Evolutionary conservation across 352 stramenopile species (phyloP).

Genomic region (Phytophthora tentaculata): DNA sequence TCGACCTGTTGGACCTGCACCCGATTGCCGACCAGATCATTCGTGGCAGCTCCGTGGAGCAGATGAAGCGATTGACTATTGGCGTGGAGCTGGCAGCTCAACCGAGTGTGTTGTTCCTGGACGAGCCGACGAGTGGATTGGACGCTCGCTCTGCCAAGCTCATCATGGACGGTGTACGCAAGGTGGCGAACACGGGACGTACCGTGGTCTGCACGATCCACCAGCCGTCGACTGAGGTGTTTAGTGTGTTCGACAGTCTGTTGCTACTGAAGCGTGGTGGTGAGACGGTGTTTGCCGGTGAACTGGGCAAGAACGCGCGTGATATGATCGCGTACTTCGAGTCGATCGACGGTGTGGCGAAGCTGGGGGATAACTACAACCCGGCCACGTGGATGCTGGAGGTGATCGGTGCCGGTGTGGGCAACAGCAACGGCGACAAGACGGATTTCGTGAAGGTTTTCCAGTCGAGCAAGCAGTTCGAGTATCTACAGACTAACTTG

Average conservation of each 20-base stretch:
- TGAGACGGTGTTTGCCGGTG: conserved; percentile 55
- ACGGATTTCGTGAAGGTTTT: conserved; percentile 51
- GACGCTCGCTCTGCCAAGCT: no score
- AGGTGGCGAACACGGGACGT: conserved; percentile 74
- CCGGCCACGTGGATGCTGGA: conserved; percentile 56
- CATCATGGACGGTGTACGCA: conserved; percentile 17
- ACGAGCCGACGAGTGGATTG: no score
- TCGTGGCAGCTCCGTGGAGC: no score
- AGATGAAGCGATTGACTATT: no score
- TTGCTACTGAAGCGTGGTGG: conserved; percentile 40
- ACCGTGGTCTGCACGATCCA: conserved; percentile 94
- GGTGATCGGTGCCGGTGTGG: conserved; percentile 53
- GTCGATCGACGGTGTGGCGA: conserved; percentile 39
- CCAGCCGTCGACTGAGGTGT: conserved; percentile 90
- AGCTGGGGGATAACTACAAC: conserved; percentile 77
- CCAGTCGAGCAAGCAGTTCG: conserved; percentile 31
- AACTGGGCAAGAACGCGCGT: conserved; percentile 44
- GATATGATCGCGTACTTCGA: conserved; percentile 42
- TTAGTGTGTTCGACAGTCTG: conserved; percentile 45
- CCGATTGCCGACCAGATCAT: no score
- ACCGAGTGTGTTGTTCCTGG: no score
- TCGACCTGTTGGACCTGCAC: no score
- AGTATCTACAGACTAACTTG: conserved; percentile 34
- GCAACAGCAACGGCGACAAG: conserved; percentile 30
- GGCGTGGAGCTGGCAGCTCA: no score